Percentiles rank a stretch among this genome's conserved stretches.
Evolutionary conservation across 2,329 filamentous ascomycete genomes (phyloP).

Genomic region (Tothia fuscella): DNA sequence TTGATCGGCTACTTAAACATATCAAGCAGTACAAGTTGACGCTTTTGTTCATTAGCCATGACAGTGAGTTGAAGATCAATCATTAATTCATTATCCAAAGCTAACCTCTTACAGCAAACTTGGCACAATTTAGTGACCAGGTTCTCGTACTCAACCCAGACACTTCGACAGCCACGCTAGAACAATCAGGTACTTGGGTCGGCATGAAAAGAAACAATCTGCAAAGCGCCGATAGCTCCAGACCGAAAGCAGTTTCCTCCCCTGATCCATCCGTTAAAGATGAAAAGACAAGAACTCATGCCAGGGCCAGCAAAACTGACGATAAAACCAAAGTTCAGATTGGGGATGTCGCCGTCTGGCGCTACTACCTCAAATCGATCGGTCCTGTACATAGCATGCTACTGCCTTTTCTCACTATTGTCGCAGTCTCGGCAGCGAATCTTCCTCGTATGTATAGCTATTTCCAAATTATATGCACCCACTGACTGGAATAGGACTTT

Average conservation of each 20-base stretch:
- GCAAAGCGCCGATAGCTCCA: background rate
- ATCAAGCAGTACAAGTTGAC: background rate
- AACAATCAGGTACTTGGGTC: background rate
- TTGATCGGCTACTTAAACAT: slow-evolving; percentile 4
- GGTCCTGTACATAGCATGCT: background rate
- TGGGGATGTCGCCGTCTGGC: slow-evolving; percentile 1
- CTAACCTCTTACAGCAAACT: too few relatives aligned
- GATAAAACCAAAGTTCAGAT: background rate
- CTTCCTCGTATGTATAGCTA: background rate
- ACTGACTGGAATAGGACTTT: background rate
- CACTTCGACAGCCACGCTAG: too few relatives aligned
- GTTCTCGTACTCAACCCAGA: too few relatives aligned
- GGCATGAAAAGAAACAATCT: too few relatives aligned
- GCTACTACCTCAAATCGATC: slow-evolving; percentile 2
- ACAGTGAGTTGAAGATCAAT: background rate
- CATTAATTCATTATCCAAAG: too few relatives aligned
- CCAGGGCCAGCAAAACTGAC: too few relatives aligned
- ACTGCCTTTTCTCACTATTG: background rate
- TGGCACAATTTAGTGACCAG: background rate
- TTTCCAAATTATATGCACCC: background rate
- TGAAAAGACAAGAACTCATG: too few relatives aligned
- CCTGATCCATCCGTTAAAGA: background rate
- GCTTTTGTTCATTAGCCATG: background rate
- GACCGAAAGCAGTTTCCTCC: background rate
- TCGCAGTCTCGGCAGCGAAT: background rate